Conservation (phyloP, 768 basidiomycete species). For the Aureoboletus auriporus region DNA sequence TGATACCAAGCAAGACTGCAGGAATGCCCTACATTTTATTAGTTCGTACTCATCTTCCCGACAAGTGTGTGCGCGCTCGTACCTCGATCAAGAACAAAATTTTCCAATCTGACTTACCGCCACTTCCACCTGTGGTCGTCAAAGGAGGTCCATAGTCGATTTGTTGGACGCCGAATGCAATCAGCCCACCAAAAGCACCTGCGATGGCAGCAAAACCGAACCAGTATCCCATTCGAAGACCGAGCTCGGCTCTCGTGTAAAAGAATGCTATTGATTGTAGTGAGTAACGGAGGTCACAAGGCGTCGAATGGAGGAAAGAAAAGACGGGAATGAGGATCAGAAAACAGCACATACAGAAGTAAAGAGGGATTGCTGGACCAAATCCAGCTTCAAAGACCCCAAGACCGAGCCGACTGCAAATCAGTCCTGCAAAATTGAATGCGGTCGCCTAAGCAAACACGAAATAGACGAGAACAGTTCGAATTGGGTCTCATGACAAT, state of each 20-base stretch:
- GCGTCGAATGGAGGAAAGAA: not conserved
- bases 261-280: slow-evolving; percentile 53
- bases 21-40: slow-evolving; percentile 56
- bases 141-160: slow-evolving; percentile 40
- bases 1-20: slow-evolving; percentile 56
- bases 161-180: slow-evolving; percentile 77
- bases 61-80: not conserved
- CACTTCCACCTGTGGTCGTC: slow-evolving; percentile 19
- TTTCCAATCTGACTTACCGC: slow-evolving; percentile 32
- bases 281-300: not conserved
- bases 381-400: slow-evolving; percentile 79
- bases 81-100: slow-evolving; percentile 72
- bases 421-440: slow-evolving; percentile 56
- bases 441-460: slow-evolving; percentile 45
- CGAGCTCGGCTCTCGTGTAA: slow-evolving; percentile 73
- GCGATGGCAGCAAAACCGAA: slow-evolving; percentile 83
- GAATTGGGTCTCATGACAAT: not conserved
- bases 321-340: not conserved
- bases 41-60: not conserved
- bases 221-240: slow-evolving; percentile 76
- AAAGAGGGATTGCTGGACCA: slow-evolving; percentile 72
- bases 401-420: slow-evolving; percentile 57
- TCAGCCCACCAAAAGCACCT: slow-evolving; percentile 81
- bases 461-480: not conserved
- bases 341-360: slow-evolving; percentile 54